Percentiles rank a stretch among this genome's conserved stretches.
Conservation (phyloP, 345 rosid genomes). For the Lepidium sativum region DNA sequence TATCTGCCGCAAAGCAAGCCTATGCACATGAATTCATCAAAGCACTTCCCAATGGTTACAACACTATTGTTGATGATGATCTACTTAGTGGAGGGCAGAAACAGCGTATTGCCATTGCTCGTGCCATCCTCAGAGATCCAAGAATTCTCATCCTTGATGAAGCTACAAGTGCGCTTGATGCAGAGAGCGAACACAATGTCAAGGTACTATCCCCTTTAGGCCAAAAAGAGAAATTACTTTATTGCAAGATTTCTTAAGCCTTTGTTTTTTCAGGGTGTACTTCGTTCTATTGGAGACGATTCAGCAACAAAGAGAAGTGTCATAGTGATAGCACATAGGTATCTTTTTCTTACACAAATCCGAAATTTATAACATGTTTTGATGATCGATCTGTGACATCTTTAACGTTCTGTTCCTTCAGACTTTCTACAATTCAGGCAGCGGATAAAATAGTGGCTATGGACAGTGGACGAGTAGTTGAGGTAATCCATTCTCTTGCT, state of each 20-base stretch:
- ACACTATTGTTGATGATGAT: slow-evolving; percentile 86
- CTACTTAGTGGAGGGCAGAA: slow-evolving; percentile 97
- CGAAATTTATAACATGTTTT: background rate
- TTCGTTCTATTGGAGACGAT: slow-evolving; percentile 59
- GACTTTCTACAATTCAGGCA: slow-evolving; percentile 90
- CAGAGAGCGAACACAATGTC: slow-evolving; percentile 93
- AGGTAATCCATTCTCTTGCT: slow-evolving; percentile 38
- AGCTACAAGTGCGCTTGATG: slow-evolving; percentile 94
- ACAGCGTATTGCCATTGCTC: slow-evolving; percentile 96
- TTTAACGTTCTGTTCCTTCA: slow-evolving; percentile 21
- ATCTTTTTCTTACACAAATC: background rate
- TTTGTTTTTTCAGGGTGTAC: slow-evolving; percentile 55
- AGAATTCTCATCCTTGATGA: slow-evolving; percentile 86
- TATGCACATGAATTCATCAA: slow-evolving; percentile 88
- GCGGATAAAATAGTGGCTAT: slow-evolving; percentile 89
- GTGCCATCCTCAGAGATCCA: slow-evolving; percentile 93
- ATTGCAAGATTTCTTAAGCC: background rate
- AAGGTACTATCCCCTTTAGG: slow-evolving; percentile 40
- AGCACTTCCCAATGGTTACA: slow-evolving; percentile 76
- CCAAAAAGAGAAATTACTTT: background rate
- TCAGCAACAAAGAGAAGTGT: slow-evolving; percentile 59
- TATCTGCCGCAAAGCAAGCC: slow-evolving; percentile 90
- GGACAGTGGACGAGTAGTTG: slow-evolving; percentile 67
- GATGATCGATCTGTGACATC: background rate
- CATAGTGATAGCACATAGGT: slow-evolving; percentile 90